phyloP scores from a whole-genome alignment of 805 yeast genomes.

The Candida tibetensis region DNA sequence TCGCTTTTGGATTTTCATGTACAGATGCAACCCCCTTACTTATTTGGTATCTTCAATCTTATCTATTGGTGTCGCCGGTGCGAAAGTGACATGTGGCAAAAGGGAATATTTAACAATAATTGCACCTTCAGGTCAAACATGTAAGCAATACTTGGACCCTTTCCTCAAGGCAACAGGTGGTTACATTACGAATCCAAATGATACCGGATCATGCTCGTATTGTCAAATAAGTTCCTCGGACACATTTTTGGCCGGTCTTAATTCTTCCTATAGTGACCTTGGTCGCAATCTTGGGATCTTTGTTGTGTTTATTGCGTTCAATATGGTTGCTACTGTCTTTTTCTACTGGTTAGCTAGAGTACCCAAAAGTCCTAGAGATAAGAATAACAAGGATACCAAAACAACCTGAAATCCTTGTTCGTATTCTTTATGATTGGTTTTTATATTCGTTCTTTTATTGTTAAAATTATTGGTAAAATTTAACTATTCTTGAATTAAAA shows the following conservation, averaged over 20 bases:
- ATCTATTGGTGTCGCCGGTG: slow-evolving; percentile 17
- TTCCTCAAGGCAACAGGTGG: slow-evolving; percentile 21
- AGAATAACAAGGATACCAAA: slow-evolving; percentile 7
- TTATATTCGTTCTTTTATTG: neutral
- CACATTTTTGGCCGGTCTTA: slow-evolving; percentile 47
- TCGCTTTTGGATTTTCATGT: slow-evolving; percentile 29
- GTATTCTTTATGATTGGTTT: neutral
- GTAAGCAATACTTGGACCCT: slow-evolving; percentile 20
- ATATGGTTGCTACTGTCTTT: slow-evolving; percentile 23
- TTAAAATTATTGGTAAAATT: neutral
- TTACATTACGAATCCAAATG: slow-evolving; percentile 36
- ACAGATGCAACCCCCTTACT: slow-evolving; percentile 27
- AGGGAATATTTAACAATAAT: slow-evolving; percentile 17
- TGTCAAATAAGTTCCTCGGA: slow-evolving; percentile 63
- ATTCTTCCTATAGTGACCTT: slow-evolving; percentile 34
- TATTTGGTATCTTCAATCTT: slow-evolving; percentile 17
- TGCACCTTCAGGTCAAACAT: slow-evolving; percentile 20
- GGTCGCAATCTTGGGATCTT: slow-evolving; percentile 31
- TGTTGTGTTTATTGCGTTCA: slow-evolving; percentile 24
- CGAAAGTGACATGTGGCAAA: slow-evolving; percentile 15
- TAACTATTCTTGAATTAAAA: neutral
- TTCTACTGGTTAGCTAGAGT: slow-evolving; percentile 44
- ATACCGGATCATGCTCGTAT: slow-evolving; percentile 56
- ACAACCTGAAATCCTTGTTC: neutral
- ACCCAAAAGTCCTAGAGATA: slow-evolving; percentile 31